Evolutionary conservation across 139 green algal species (phyloP).

Genomic region (Picochlorum costavermella): DNA sequence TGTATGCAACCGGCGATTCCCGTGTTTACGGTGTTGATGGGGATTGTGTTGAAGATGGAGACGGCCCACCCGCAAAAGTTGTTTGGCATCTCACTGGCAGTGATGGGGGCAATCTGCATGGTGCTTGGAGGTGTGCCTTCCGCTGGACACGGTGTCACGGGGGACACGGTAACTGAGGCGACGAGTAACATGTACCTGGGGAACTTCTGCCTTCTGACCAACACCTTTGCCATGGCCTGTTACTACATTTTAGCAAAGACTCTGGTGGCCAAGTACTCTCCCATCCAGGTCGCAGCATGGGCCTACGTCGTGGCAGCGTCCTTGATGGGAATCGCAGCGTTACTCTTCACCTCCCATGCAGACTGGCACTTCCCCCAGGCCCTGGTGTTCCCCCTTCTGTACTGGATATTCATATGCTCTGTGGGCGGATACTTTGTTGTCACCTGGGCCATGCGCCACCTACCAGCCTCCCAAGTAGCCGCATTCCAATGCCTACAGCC

Average conservation of each 20-base stretch:
- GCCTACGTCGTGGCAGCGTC: conserved; percentile 41
- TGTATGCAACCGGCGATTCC: conserved; percentile 70
- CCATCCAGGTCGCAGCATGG: conserved; percentile 44
- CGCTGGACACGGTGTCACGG: background rate
- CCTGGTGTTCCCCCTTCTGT: conserved; percentile 37
- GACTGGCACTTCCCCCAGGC: conserved; percentile 29
- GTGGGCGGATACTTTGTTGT: conserved; percentile 53
- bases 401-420: conserved; percentile 57
- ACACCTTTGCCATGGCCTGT: conserved; percentile 43
- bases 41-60: conserved; percentile 37
- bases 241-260: conserved; percentile 47
- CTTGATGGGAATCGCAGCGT: conserved; percentile 30
- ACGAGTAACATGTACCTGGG: conserved; percentile 20
- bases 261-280: conserved; percentile 21
- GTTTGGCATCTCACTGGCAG: conserved; percentile 38
- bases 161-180: background rate
- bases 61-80: conserved; percentile 51
- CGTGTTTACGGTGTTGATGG: conserved; percentile 51
- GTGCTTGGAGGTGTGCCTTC: conserved; percentile 16
- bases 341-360: conserved; percentile 11
- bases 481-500: conserved; percentile 63
- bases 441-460: conserved; percentile 43
- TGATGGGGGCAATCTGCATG: conserved; percentile 47
- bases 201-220: conserved; percentile 46
- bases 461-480: conserved; percentile 58